These are phyloP conservation scores for Ophiostoma piceae DNA, from an alignment of 2,329 filamentous ascomycete genomes.

Conservation along the genomic window DNA sequence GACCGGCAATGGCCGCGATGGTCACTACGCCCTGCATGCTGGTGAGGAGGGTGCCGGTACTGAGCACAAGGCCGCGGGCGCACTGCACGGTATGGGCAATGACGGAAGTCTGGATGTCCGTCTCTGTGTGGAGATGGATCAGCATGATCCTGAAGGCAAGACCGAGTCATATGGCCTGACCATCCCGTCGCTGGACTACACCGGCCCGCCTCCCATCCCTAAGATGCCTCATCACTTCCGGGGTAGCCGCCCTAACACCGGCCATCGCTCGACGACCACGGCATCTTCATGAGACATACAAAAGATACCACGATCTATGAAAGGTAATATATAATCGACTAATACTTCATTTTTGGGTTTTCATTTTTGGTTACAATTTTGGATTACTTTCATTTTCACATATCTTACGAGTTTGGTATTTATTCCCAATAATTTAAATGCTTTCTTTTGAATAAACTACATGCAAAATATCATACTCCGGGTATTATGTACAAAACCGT, in stretches of 20 bases:
- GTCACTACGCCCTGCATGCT: constrained; percentile 64
- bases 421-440: background rate
- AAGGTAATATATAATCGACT: constrained; percentile 13
- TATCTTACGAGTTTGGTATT: background rate
- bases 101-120: constrained; percentile 70
- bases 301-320: background rate
- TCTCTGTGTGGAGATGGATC: constrained; percentile 81
- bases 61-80: constrained; percentile 64
- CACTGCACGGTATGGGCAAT: constrained; percentile 50
- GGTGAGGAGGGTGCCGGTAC: constrained; percentile 79
- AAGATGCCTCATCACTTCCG: constrained; percentile 24
- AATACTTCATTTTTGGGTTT: background rate
- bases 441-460: constrained; percentile 10
- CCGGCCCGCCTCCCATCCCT: constrained; percentile 25
- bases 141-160: constrained; percentile 71
- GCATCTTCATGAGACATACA: constrained; percentile 16
- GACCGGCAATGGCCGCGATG: constrained; percentile 47
- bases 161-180: constrained; percentile 81
- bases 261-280: constrained; percentile 17
- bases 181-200: constrained; percentile 61
- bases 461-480: constrained; percentile 18
- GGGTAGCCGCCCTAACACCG: constrained; percentile 21
- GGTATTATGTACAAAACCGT: constrained; percentile 20
- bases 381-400: background rate
- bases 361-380: background rate